Evolutionary conservation across 345 rosid genomes (phyloP).

Genomic region (Lepidium aucheri): DNA sequence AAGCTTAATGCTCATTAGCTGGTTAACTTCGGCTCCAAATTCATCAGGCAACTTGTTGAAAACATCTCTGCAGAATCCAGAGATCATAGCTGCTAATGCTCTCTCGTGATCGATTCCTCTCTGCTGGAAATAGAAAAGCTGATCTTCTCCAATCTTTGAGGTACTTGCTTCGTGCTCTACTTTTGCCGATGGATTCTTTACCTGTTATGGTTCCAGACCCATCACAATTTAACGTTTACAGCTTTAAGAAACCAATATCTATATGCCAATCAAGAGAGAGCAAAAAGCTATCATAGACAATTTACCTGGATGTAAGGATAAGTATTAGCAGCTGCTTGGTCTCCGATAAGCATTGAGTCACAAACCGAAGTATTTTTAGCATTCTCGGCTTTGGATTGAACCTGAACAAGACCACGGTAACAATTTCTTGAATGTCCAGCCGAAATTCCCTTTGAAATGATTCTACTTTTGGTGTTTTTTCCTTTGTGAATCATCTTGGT

Average conservation of each 20-base stretch:
- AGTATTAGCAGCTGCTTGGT: constrained; percentile 88
- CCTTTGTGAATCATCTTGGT: constrained; percentile 98
- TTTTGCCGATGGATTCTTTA: constrained; percentile 78
- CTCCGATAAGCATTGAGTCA: constrained; percentile 96
- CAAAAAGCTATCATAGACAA: not conserved
- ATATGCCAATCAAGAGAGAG: not conserved
- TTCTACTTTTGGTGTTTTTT: constrained; percentile 75
- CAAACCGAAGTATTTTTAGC: constrained; percentile 86
- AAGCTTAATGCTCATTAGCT: constrained; percentile 89
- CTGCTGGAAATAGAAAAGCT: constrained; percentile 95
- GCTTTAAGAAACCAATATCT: not conserved
- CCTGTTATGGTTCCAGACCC: constrained; percentile 32
- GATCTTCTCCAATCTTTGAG: constrained; percentile 89
- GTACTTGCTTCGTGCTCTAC: constrained; percentile 98
- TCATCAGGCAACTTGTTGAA: constrained; percentile 93
- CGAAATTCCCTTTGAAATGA: constrained; percentile 90
- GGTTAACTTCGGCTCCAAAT: constrained; percentile 85
- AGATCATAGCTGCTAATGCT: constrained; percentile 96
- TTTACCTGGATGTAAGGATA: constrained; percentile 95
- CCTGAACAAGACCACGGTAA: constrained; percentile 93
- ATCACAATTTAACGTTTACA: not conserved
- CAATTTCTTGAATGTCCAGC: constrained; percentile 72
- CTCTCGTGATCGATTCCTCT: constrained; percentile 91
- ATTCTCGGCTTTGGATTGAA: constrained; percentile 88
- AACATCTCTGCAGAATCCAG: constrained; percentile 83